Evolutionary conservation across 2,329 filamentous ascomycete species (phyloP).

Genomic region (Botrytis medusae): DNA sequence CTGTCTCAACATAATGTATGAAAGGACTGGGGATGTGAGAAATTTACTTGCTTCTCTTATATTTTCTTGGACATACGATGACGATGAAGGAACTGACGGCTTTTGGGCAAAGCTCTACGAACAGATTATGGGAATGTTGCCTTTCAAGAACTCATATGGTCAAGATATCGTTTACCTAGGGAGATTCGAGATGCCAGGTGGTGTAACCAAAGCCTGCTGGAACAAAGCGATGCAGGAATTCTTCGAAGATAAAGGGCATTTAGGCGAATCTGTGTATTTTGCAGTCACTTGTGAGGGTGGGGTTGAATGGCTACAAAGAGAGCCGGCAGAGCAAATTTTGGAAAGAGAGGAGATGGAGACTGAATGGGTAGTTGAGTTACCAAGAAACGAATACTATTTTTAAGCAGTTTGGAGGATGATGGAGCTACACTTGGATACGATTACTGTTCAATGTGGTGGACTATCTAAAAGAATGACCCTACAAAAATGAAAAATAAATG

Average conservation of each 20-base stretch:
- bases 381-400: background rate
- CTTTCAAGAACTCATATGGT: background rate
- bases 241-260: background rate
- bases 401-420: background rate
- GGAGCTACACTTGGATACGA: background rate
- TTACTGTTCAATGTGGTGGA: background rate
- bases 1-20: background rate
- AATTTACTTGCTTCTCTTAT: background rate
- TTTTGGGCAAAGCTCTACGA: background rate
- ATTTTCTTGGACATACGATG: background rate
- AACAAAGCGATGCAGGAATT: background rate
- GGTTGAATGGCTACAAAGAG: background rate
- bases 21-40: background rate
- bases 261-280: background rate
- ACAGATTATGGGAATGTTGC: background rate
- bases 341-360: background rate
- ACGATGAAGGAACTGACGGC: background rate
- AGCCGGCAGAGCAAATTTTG: background rate
- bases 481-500: background rate
- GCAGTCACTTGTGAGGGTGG: background rate
- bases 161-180: background rate
- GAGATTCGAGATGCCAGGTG: background rate
- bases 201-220: background rate
- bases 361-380: conserved; percentile 3
- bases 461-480: background rate